Base-by-base conservation (phyloP, 1,139 yeast species). In the Groenewaldozyma auringiensis region DNA sequence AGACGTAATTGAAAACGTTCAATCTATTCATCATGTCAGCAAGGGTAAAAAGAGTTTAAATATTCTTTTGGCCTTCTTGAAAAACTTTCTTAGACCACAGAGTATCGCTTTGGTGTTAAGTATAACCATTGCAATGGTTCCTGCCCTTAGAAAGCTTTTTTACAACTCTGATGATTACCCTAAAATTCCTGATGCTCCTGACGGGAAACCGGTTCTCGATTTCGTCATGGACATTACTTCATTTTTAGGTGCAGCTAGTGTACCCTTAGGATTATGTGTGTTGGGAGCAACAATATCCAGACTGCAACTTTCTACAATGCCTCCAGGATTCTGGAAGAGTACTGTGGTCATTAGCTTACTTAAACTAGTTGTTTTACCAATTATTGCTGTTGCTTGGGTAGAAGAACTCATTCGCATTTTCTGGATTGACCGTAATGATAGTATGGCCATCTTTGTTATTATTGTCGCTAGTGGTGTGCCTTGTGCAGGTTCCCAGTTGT, bases 211-310 rank as follows among this genome's bases (percentile, higher is more conserved):
- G 0, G 87, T 95, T 1, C 69, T 89, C 41, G 84, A 88, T 22
- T 89, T 89, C 55, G 49, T 88, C 9, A 82, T 89, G 76, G 96
- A 89, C 60, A 78, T 80, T 51, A 71, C 92, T 1, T 61, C 77
- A 16, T 89, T 89, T 61, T 69, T 89, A 2, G 96, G 96, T 1
- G 79, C 79, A 1, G 96, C 96, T 0, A 79, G 87, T 29, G 96
- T 89, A 29, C 97, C 96, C 0, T 68, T 86, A 50, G 96, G 96
- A 1, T 70, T 89, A 49, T 62, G 85, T 43, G 61, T 89, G 48
- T 64, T 89, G 33, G 97, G 97, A 2, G 95, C 94, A 11, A 86
- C 96, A 2, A 76, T 89, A 40, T 81, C 95, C 0, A 68, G 96
- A 42, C 70, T 89, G 43, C 70, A 75, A 50, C 67, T 87, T 22